Conservation (phyloP, 139 green algal genomes). For the Tetradesmus lagerheimii region DNA sequence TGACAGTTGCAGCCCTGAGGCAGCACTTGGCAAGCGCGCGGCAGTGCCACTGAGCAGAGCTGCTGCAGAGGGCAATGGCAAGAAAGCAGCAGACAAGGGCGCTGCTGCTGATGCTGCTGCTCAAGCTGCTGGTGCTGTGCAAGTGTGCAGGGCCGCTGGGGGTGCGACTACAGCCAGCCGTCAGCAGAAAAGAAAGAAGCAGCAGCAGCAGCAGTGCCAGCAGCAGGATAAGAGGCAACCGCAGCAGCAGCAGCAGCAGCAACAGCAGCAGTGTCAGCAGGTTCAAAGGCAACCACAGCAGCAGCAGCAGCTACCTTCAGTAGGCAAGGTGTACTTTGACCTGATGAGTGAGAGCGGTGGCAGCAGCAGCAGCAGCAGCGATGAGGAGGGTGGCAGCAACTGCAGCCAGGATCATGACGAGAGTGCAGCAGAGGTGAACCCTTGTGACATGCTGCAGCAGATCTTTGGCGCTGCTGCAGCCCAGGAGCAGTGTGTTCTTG, state of each 20-base stretch:
- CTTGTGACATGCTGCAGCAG: constrained; percentile 6
- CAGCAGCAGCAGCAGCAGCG: constrained; percentile 1
- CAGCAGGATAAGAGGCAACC: neutral
- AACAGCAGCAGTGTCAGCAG: neutral
- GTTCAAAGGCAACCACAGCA: neutral
- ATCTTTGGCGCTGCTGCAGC: neutral
- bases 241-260: neutral
- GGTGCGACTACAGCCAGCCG: neutral
- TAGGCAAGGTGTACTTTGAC: constrained; percentile 15
- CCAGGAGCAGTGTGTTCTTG: neutral
- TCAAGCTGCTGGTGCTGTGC: neutral
- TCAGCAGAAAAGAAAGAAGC: no score
- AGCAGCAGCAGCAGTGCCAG: neutral
- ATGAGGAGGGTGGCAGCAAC: neutral
- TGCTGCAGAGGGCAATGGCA: no score
- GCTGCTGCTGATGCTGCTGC: neutral
- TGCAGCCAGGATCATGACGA: neutral
- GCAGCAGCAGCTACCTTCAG: neutral
- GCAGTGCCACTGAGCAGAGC: neutral
- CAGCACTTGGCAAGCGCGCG: neutral
- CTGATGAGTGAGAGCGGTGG: neutral
- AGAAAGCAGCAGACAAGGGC: neutral
- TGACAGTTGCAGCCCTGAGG: neutral
- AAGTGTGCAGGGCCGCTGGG: neutral
- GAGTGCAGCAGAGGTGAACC: neutral